These are phyloP conservation scores for Orbilia oligospora DNA, from an alignment of 2,329 filamentous ascomycete genomes.

Conservation along the genomic window DNA sequence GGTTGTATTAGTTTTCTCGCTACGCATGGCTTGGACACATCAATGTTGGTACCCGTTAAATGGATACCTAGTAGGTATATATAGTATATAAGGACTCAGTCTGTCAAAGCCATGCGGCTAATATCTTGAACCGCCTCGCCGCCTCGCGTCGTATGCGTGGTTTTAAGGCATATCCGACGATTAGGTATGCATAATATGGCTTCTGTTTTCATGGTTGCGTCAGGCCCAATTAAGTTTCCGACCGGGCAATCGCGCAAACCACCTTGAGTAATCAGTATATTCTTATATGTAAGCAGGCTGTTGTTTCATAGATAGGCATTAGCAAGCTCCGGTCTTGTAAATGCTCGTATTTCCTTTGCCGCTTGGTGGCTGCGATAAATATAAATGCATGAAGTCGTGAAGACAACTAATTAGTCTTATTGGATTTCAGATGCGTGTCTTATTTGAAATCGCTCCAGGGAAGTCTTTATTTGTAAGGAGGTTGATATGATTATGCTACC, in stretches of 20 bases:
- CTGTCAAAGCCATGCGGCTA: background rate
- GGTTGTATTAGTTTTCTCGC: no score
- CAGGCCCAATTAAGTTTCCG: no score
- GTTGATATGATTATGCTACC: background rate
- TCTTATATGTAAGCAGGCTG: background rate
- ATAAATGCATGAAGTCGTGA: no score
- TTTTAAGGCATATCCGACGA: background rate
- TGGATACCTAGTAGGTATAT: no score
- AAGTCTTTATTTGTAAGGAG: background rate
- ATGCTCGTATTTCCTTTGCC: background rate
- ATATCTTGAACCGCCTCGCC: background rate
- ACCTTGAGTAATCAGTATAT: background rate
- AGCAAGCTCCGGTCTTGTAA: background rate
- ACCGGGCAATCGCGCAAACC: background rate
- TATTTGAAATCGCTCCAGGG: constrained; percentile 16
- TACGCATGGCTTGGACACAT: no score
- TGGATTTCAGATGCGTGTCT: constrained; percentile 11
- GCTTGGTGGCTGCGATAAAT: background rate
- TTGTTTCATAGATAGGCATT: background rate
- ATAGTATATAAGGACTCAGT: no score
- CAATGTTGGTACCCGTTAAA: no score
- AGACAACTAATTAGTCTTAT: constrained; percentile 1
- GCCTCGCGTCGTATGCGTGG: background rate
- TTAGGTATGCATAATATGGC: no score
- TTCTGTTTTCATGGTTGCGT: no score